phyloP scores from a whole-genome alignment of 306 rosid species.

The Senna tora region DNA sequence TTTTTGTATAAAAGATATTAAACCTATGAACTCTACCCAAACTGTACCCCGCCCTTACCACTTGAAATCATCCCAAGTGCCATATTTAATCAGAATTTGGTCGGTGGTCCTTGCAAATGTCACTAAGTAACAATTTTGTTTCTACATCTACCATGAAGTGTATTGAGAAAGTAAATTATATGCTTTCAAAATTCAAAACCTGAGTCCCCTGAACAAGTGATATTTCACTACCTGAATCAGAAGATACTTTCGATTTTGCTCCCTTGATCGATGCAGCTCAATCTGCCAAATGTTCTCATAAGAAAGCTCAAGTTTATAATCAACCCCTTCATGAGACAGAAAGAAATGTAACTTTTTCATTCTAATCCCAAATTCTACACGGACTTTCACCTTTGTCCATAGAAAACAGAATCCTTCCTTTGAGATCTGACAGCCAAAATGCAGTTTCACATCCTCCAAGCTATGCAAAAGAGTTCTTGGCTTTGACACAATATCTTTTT shows the following conservation, averaged over 20 bases:
- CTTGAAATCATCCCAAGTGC: background rate
- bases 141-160: background rate
- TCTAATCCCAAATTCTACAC: slow-evolving; percentile 54
- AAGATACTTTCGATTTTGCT: slow-evolving; percentile 51
- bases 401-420: slow-evolving; percentile 46
- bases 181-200: background rate
- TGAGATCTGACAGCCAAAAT: slow-evolving; percentile 72
- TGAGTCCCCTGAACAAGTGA: background rate
- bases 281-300: slow-evolving; percentile 65
- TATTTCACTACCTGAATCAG: slow-evolving; percentile 69
- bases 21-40: background rate
- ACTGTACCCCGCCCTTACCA: background rate
- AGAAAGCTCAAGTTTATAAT: slow-evolving; percentile 52
- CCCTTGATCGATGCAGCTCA: slow-evolving; percentile 45
- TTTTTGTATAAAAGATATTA: background rate
- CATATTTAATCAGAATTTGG: background rate
- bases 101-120: background rate
- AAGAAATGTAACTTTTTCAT: slow-evolving; percentile 50
- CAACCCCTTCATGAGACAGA: slow-evolving; percentile 22
- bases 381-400: slow-evolving; percentile 45
- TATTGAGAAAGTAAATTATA: background rate
- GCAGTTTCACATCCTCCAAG: slow-evolving; percentile 44
- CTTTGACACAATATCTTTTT: slow-evolving; percentile 55
- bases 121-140: background rate
- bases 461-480: slow-evolving; percentile 49